Percentiles rank a stretch among this genome's conserved stretches.
Conservation (phyloP, 805 yeast species). For the Millerozyma miso region DNA sequence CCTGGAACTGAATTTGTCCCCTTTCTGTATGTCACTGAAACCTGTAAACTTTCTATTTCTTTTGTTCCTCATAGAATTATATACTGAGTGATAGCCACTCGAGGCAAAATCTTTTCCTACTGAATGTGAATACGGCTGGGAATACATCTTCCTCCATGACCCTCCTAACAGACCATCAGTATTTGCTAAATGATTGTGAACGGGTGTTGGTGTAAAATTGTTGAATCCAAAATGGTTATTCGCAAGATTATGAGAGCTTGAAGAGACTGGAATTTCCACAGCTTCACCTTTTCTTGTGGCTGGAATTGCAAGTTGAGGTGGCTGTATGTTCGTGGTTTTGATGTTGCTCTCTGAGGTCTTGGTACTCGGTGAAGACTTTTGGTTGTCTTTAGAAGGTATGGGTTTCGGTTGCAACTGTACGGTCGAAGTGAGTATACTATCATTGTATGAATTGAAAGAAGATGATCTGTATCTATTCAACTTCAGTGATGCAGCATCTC, state of each 20-base stretch:
- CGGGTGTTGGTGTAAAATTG: neutral
- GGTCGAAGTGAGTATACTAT: constrained; percentile 9
- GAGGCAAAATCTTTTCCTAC: neutral
- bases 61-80: neutral
- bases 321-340: constrained; percentile 20
- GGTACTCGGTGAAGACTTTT: neutral
- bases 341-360: constrained; percentile 3
- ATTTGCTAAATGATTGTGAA: neutral
- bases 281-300: constrained; percentile 78
- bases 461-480: constrained; percentile 26
- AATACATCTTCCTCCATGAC: neutral
- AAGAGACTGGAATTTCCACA: constrained; percentile 57
- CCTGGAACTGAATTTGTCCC: constrained; percentile 4
- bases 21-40: constrained; percentile 4
- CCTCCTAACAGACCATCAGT: neutral
- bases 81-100: neutral
- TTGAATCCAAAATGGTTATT: neutral
- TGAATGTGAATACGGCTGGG: neutral
- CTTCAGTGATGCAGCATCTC: constrained; percentile 22
- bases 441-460: constrained; percentile 22
- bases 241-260: constrained; percentile 11
- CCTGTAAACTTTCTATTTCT: neutral
- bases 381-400: neutral
- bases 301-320: constrained; percentile 68
- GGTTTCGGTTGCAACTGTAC: neutral